A percentile compares a stretch with the other conserved stretches of the same genome.
Evolutionary conservation across 2,329 filamentous ascomycete species (phyloP).

Genomic region (Cladophialophora carrionii): DNA sequence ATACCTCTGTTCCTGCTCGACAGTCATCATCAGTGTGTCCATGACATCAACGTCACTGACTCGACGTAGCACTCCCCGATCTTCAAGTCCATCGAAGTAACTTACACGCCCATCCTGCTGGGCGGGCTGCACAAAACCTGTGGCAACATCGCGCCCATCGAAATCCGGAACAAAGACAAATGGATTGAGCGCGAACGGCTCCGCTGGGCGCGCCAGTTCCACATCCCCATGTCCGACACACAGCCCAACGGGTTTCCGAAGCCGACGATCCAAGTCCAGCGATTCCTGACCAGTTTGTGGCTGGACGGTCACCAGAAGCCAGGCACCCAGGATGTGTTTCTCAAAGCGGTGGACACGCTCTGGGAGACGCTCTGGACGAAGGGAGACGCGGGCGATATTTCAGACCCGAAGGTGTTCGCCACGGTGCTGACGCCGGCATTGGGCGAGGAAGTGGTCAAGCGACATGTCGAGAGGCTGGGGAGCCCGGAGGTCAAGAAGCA

Average conservation of each 20-base stretch:
- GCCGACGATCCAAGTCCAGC: slow-evolving; percentile 56
- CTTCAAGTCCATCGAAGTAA: slow-evolving; percentile 59
- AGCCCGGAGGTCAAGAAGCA: slow-evolving; percentile 46
- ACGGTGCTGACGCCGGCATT: slow-evolving; percentile 53
- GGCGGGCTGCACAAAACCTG: slow-evolving; percentile 63
- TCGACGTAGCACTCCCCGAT: slow-evolving; percentile 53
- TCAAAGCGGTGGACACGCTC: slow-evolving; percentile 50
- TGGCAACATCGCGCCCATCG: slow-evolving; percentile 58
- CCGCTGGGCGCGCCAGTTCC: slow-evolving; percentile 59
- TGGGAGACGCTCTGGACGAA: slow-evolving; percentile 59
- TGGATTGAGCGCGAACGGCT: slow-evolving; percentile 59
- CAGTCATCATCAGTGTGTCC: neutral
- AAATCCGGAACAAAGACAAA: slow-evolving; percentile 63
- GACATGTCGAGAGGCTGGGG: slow-evolving; percentile 17
- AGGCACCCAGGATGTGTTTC: slow-evolving; percentile 49
- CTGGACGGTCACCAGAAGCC: slow-evolving; percentile 37
- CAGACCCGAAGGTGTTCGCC: slow-evolving; percentile 47
- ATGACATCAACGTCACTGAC: slow-evolving; percentile 1
- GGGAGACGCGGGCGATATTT: slow-evolving; percentile 39
- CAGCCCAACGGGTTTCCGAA: slow-evolving; percentile 58
- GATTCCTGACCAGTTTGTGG: slow-evolving; percentile 55
- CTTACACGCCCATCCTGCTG: slow-evolving; percentile 62
- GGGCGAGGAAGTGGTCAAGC: slow-evolving; percentile 47
- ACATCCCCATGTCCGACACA: slow-evolving; percentile 55
- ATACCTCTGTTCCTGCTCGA: neutral